Conservation (phyloP, 257 asterid species). For the Solanum sejunctum region DNA sequence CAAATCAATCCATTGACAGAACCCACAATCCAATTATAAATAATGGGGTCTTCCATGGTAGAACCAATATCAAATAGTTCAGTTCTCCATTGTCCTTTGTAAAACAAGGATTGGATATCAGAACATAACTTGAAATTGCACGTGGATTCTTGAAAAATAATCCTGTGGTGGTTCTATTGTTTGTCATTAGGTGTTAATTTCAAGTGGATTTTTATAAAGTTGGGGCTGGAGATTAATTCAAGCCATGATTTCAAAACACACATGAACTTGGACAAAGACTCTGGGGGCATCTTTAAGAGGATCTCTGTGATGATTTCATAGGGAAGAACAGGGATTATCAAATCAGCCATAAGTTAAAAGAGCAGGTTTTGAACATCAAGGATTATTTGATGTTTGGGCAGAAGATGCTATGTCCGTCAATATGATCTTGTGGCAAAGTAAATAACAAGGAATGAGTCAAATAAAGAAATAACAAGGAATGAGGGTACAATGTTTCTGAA, state of each 20-base stretch:
- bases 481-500: not conserved
- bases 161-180: not conserved
- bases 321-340: not conserved
- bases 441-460: too few species aligned
- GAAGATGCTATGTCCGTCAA: not conserved
- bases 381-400: too few species aligned
- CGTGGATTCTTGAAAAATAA: not conserved
- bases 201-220: not conserved
- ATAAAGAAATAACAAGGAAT: not conserved
- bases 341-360: not conserved
- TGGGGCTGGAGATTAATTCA: not conserved
- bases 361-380: not conserved
- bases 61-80: not conserved
- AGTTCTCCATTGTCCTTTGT: not conserved
- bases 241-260: not conserved
- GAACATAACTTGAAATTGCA: not conserved
- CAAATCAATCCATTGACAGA: not conserved
- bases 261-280: not conserved
- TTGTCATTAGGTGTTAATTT: not conserved
- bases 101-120: not conserved
- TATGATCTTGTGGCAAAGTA: not conserved
- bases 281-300: not conserved
- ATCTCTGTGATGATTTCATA: not conserved
- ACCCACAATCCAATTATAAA: not conserved
- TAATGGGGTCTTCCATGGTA: not conserved